These are phyloP conservation scores for Wickerhamiella nectarea DNA, from an alignment of 805 yeast genomes.

Conservation along the genomic window DNA sequence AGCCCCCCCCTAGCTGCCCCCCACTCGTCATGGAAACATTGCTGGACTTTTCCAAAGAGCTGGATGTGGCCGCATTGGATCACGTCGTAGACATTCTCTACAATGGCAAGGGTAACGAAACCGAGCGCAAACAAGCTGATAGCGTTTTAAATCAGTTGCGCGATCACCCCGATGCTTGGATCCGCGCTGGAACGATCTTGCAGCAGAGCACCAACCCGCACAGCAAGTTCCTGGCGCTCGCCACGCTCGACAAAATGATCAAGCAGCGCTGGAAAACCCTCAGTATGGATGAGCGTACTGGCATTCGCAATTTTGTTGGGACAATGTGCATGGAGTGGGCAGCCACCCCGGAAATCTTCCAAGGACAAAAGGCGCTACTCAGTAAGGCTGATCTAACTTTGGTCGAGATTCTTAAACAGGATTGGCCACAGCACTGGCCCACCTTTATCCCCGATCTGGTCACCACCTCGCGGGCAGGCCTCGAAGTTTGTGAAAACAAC, in stretches of 20 bases:
- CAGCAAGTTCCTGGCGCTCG: constrained; percentile 81
- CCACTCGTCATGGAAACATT: constrained; percentile 56
- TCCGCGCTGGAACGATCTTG: constrained; percentile 75
- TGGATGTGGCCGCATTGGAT: constrained; percentile 70
- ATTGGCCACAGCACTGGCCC: constrained; percentile 99
- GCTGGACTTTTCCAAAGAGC: constrained; percentile 72
- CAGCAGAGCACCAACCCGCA: constrained; percentile 69
- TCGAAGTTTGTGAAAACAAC: constrained; percentile 94
- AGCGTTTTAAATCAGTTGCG: constrained; percentile 44
- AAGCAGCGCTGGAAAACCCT: constrained; percentile 87
- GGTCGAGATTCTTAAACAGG: constrained; percentile 90
- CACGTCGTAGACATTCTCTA: constrained; percentile 75
- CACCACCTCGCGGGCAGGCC: constrained; percentile 64
- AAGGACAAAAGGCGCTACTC: constrained; percentile 64
- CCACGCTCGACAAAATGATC: constrained; percentile 79
- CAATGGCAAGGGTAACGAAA: constrained; percentile 51
- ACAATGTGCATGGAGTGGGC: constrained; percentile 87
- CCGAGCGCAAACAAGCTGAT: constrained; percentile 33
- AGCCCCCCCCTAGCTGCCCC: not conserved
- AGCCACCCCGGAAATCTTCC: constrained; percentile 63
- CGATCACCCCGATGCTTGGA: constrained; percentile 94
- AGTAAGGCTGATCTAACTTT: constrained; percentile 87
- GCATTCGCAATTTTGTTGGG: constrained; percentile 86
- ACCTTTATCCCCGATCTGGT: constrained; percentile 89
- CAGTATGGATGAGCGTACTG: constrained; percentile 77